phyloP scores from a whole-genome alignment of 176 grass and related monocot species.

The Rhynchospora pubera region DNA sequence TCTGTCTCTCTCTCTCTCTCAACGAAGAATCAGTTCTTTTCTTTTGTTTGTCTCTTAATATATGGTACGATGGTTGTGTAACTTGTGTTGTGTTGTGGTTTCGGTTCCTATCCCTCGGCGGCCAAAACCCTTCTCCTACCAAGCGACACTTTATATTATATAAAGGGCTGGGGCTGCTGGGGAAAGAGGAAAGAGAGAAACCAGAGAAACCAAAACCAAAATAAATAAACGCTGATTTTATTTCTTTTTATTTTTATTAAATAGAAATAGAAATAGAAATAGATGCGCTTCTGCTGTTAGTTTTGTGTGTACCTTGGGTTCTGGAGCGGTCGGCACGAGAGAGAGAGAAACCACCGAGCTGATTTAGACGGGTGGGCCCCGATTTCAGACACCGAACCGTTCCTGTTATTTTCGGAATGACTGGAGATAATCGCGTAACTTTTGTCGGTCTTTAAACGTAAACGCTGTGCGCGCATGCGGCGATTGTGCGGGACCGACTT shows the following conservation, averaged over 20 bases:
- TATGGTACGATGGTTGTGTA: not conserved
- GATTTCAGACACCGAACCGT: not conserved
- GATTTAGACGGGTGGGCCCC: not conserved
- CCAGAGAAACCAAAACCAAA: not conserved
- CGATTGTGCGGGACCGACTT: not conserved
- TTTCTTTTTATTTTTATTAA: not conserved
- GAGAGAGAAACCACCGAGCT: not conserved
- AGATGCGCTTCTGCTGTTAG: not conserved
- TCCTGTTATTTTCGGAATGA: not conserved
- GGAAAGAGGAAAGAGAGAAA: not conserved
- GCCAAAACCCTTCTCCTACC: conserved; percentile 18
- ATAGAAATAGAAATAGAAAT: not conserved
- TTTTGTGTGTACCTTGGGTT: not conserved
- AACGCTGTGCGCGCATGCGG: not conserved
- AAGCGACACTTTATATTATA: not conserved
- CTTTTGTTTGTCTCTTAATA: not conserved
- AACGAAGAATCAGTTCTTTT: not conserved
- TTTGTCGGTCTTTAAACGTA: not conserved
- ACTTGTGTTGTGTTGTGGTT: no score
- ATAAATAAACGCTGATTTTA: not conserved
- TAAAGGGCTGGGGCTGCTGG: not conserved
- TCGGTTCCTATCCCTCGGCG: conserved; percentile 17
- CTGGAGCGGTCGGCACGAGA: not conserved
- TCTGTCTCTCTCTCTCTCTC: not conserved
- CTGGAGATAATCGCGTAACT: not conserved